Percentiles rank a stretch among this genome's conserved stretches.
Evolutionary conservation across 2,329 filamentous ascomycete species (phyloP).

Genomic region (Microascus cirrosus): DNA sequence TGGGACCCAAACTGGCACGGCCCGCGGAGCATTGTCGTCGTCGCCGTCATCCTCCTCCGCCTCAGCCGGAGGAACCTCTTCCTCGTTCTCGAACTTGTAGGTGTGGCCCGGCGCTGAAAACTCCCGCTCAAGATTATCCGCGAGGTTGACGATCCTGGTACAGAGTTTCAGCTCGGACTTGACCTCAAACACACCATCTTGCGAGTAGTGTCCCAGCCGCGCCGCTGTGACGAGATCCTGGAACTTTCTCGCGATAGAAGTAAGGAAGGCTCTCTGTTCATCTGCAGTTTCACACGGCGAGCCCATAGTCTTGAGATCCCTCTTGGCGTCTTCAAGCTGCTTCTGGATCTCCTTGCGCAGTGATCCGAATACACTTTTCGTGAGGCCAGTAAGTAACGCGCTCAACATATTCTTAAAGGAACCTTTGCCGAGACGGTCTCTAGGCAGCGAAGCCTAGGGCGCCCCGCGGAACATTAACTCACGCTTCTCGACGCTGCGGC

Average conservation of each 20-base stretch:
- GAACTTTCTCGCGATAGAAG: slow-evolving; percentile 10
- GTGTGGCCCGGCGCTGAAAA: slow-evolving; percentile 8
- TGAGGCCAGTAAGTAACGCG: slow-evolving; percentile 15
- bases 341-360: slow-evolving; percentile 12
- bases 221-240: slow-evolving; percentile 8
- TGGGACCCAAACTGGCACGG: too few species aligned
- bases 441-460: slow-evolving; percentile 21
- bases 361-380: slow-evolving; percentile 14
- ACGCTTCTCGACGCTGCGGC: slow-evolving; percentile 9
- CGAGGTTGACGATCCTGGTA: slow-evolving; percentile 11
- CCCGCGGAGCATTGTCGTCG: neutral
- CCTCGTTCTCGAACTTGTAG: slow-evolving; percentile 6
- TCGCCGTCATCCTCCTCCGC: neutral
- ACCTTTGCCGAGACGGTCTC: slow-evolving; percentile 12
- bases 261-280: slow-evolving; percentile 11
- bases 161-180: slow-evolving; percentile 10
- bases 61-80: neutral
- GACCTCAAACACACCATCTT: slow-evolving; percentile 5
- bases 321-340: slow-evolving; percentile 4
- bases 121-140: slow-evolving; percentile 7
- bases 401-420: slow-evolving; percentile 13
- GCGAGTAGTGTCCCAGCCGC: slow-evolving; percentile 8
- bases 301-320: slow-evolving; percentile 8
- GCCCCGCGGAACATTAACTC: slow-evolving; percentile 21
- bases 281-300: slow-evolving; percentile 6